These are phyloP conservation scores for Monilinia vaccinii-corymbosi DNA, from an alignment of 2,329 filamentous ascomycete genomes.

Conservation along the genomic window DNA sequence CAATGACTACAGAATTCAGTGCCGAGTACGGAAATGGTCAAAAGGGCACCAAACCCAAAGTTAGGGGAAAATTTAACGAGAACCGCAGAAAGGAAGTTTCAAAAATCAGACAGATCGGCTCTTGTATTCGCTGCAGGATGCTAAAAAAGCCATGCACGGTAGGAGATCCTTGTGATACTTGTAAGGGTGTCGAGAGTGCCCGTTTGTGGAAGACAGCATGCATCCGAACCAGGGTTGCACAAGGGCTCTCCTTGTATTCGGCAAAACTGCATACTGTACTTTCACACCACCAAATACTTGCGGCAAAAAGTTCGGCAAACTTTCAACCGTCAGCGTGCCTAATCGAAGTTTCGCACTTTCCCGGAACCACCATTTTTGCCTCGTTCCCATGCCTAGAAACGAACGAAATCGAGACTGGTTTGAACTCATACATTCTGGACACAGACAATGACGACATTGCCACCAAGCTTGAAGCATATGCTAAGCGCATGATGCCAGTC, in stretches of 20 bases:
- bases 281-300: conserved; percentile 49
- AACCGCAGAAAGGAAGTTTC: conserved; percentile 55
- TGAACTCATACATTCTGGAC: conserved; percentile 46
- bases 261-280: conserved; percentile 55
- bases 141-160: conserved; percentile 58
- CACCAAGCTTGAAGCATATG: conserved; percentile 49
- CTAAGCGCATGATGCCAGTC: conserved; percentile 47
- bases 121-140: conserved; percentile 57
- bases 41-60: conserved; percentile 33
- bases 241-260: conserved; percentile 54
- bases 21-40: conserved; percentile 28
- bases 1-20: conserved; percentile 27
- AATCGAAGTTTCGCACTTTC: conserved; percentile 53
- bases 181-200: conserved; percentile 52
- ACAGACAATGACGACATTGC: conserved; percentile 52
- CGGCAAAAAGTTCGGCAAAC: conserved; percentile 41
- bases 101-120: conserved; percentile 54
- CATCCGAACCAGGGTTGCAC: conserved; percentile 51
- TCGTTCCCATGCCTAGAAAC: conserved; percentile 26
- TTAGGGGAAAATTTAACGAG: conserved; percentile 48
- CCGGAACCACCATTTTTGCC: conserved; percentile 33
- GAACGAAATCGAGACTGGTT: conserved; percentile 26
- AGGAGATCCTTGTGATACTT: conserved; percentile 53
- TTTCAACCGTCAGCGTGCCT: conserved; percentile 36
- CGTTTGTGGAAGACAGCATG: conserved; percentile 58